Evolutionary conservation across 345 rosid species (phyloP).

Genomic region (Xanthoceras sorbifolium): DNA sequence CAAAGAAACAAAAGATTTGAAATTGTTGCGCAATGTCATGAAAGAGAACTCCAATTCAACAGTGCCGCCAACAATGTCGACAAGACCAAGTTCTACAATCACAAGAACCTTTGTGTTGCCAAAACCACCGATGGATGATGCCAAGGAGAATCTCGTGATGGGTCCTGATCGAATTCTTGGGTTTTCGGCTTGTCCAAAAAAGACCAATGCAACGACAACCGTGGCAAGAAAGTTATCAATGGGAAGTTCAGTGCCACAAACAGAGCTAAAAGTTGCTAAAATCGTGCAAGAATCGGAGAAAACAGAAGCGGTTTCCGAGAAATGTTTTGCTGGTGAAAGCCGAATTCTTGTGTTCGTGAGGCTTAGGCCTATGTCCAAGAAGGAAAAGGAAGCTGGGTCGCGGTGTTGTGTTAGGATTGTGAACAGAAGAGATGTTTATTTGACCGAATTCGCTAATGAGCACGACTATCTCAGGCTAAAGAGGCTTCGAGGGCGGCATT

Average conservation of each 20-base stretch:
- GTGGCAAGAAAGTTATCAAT: conserved; percentile 77
- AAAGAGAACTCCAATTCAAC: conserved; percentile 45
- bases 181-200: conserved; percentile 50
- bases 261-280: conserved; percentile 34
- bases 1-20: conserved; percentile 34
- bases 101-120: conserved; percentile 55
- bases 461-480: conserved; percentile 85
- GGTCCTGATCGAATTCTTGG: conserved; percentile 60
- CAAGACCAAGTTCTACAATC: conserved; percentile 35
- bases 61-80: conserved; percentile 22
- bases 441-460: conserved; percentile 79
- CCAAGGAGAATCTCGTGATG: conserved; percentile 63
- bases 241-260: conserved; percentile 36
- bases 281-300: conserved; percentile 44
- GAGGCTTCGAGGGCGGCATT: conserved; percentile 87
- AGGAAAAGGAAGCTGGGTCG: conserved; percentile 82
- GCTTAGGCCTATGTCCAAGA: conserved; percentile 91
- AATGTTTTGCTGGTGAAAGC: conserved; percentile 34
- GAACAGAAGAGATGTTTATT: conserved; percentile 78
- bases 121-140: conserved; percentile 47
- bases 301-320: conserved; percentile 39
- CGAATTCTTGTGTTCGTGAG: conserved; percentile 85
- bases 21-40: conserved; percentile 38
- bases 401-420: conserved; percentile 79
- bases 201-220: conserved; percentile 32